Evolutionary conservation across 2,329 filamentous ascomycete genomes (phyloP), one percentile per base, ranked within the genome.

Genomic region (Colletotrichum tamarilloi): DNA sequence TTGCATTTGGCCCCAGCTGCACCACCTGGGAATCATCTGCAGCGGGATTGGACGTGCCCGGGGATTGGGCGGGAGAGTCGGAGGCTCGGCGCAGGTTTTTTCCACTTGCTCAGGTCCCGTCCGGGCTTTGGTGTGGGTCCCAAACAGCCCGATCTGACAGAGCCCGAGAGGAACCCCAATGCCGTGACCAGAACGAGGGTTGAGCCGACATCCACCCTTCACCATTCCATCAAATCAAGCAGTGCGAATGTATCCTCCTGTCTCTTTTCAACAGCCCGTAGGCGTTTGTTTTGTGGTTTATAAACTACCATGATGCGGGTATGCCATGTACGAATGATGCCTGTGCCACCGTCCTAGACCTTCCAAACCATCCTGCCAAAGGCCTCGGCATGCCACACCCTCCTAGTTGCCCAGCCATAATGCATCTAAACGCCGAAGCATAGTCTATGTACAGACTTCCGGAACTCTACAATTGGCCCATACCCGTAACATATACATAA

Each of bases 341-440:
- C 62, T 60, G 59, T 42, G 46, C 42, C 64, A 19, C 64, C 66
- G 16, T n/a, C 62, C 59, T 14, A 56, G 52, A 56, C 16, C 52
- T 19, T 59, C 57, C 35, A 62, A 68, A 52, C 60, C 70, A 53
- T 46, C 66, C 58, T 53, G 46, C 56, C 57, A 56, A 67, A 64
- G 14, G 52, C 67, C 68, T 42, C 64, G 26, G 58, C 68, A 62
- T 71, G 63, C 68, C 63, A 49, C 64, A 62, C 4, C 68, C 58
- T 19, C 66, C 65, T 67, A 72, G 42, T 69, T 70, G 56, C 55
- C 70, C 28, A 65, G 55, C 67, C 70, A 49, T 26, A 52, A 56
- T 69, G 55, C 70, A 66, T 64, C 66, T 69, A 62, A 73, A 73
- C 70, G 70, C 70, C 70, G 32, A 66, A 73, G 60, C 42, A 56